Percentiles rank a stretch among this genome's conserved stretches.
Evolutionary conservation across 495 filamentous ascomycete genomes (phyloP).

Genomic region (Eremomyces bilateralis): DNA sequence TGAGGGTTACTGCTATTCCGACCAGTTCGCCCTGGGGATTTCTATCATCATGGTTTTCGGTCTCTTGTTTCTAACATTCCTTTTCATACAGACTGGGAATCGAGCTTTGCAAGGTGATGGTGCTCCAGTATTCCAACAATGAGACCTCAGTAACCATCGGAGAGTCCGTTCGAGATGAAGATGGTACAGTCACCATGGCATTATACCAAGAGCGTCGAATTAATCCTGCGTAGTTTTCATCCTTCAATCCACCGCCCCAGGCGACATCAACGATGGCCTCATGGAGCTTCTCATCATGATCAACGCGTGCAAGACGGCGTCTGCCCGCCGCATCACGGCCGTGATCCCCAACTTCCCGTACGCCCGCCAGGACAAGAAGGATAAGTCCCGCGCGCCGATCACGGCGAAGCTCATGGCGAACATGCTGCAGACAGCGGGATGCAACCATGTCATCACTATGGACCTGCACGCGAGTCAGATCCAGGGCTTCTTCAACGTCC

Average conservation of each 20-base stretch:
- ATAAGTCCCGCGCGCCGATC: conserved; percentile 80
- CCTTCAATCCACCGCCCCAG: conserved; percentile 81
- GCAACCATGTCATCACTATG: conserved; percentile 29
- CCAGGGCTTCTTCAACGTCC: conserved; percentile 94
- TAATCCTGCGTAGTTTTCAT: conserved; percentile 50
- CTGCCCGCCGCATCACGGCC: conserved; percentile 78
- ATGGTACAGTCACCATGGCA: conserved; percentile 32
- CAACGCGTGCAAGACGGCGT: conserved; percentile 93
- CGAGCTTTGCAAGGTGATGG: conserved; percentile 80
- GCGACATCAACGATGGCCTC: conserved; percentile 93
- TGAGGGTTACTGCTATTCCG: too few species aligned
- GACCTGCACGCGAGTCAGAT: conserved; percentile 53
- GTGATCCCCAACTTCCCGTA: conserved; percentile 95
- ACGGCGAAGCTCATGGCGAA: conserved; percentile 90
- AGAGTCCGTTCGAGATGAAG: conserved; percentile 90
- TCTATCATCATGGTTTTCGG: too few species aligned
- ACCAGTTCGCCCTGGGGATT: too few species aligned
- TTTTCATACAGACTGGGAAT: conserved; percentile 52
- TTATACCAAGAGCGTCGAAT: not conserved
- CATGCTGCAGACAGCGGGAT: conserved; percentile 87
- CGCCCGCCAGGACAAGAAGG: conserved; percentile 98
- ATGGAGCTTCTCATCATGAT: conserved; percentile 99
- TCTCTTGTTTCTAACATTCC: too few species aligned
- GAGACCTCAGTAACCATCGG: conserved; percentile 94
- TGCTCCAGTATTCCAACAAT: conserved; percentile 92